Percentiles rank a stretch among this genome's conserved stretches.
These are phyloP conservation scores for Gossypium herbaceum DNA, from an alignment of 345 rosid genomes.

Conservation along the genomic window DNA sequence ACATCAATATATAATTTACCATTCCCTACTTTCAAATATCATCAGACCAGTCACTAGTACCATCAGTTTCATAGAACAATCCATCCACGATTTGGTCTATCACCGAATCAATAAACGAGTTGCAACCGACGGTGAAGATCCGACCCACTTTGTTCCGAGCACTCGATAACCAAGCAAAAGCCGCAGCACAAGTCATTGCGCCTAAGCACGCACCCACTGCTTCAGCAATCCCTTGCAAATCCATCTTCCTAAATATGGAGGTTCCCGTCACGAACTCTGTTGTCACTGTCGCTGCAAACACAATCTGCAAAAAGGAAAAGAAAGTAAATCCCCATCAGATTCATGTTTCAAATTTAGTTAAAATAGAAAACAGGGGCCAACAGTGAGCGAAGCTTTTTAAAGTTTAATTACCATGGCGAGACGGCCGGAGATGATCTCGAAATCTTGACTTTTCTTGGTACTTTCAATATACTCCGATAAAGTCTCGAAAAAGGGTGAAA, in stretches of 20 bases:
- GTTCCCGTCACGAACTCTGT: conserved; percentile 75
- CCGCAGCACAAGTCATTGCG: conserved; percentile 63
- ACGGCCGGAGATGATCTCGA: conserved; percentile 88
- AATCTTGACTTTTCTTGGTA: conserved; percentile 77
- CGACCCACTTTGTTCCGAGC: conserved; percentile 67
- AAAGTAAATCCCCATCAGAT: background rate
- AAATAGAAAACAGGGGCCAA: background rate
- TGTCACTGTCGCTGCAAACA: conserved; percentile 70
- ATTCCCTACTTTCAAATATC: conserved; percentile 32
- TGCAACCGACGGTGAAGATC: conserved; percentile 67
- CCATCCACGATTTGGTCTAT: conserved; percentile 87
- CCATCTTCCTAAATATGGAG: conserved; percentile 75
- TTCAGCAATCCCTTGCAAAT: conserved; percentile 62
- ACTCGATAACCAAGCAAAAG: conserved; percentile 76
- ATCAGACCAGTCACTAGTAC: conserved; percentile 59
- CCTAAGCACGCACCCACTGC: conserved; percentile 63
- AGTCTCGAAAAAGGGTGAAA: conserved; percentile 63
- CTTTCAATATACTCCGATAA: conserved; percentile 87
- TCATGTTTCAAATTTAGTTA: background rate
- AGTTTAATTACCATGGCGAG: conserved; percentile 64
- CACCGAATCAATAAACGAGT: conserved; percentile 74
- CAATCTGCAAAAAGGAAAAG: conserved; percentile 40
- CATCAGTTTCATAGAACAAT: conserved; percentile 67
- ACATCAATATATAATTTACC: background rate
- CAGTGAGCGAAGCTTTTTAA: background rate